Base-by-base conservation (phyloP, 495 filamentous ascomycete species). In the Bacidia rubella region DNA sequence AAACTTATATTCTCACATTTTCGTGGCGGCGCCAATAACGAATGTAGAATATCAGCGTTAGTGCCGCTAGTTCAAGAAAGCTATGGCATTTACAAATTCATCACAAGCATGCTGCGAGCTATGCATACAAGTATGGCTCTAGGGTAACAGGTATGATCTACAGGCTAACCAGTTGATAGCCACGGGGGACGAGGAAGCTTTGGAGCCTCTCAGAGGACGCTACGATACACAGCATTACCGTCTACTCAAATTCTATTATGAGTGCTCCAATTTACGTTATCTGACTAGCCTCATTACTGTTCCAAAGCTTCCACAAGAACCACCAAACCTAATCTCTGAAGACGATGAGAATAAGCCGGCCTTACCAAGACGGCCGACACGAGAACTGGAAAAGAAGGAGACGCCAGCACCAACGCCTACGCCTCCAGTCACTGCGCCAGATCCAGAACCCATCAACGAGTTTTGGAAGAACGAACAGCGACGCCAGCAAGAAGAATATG, bases 1-100 rank as follows among this genome's bases (percentile, higher is more conserved):
- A 98, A 97, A 70, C 74, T 98, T 47, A 87, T 96, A 52, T 98
- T 95, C 67, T 89, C 93, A 22, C 87, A 96, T 65, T 96, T 98
- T 70, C 80, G 88, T 58, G 76, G 80, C 51, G 85, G 86, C 19
- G 81, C 82, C 25, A 90, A 97, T 66, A 98, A 97, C 61, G 92
- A 98, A 66, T 96, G 92, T 65, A 76, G 92, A 45, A 98, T 98
- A 52, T 93, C 89, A 15, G 84, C 93, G 12, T 74, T 98, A 49
- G 89, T 96, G 43, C 87, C 89, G 24, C 71, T 98, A 42, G 92
- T 98, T 32, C 86, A 93, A 61, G 92, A 98, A 72, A 97, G 90
- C 66, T 97, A 98, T 67, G 92, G 92, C 25, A 98, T 98, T 56
- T 94, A 94, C 70, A 92, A 90, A 64, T 94, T 94, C 62, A 85